Base-by-base conservation (phyloP, 2,329 filamentous ascomycete species). In the Ophioceras dolichostomum region DNA sequence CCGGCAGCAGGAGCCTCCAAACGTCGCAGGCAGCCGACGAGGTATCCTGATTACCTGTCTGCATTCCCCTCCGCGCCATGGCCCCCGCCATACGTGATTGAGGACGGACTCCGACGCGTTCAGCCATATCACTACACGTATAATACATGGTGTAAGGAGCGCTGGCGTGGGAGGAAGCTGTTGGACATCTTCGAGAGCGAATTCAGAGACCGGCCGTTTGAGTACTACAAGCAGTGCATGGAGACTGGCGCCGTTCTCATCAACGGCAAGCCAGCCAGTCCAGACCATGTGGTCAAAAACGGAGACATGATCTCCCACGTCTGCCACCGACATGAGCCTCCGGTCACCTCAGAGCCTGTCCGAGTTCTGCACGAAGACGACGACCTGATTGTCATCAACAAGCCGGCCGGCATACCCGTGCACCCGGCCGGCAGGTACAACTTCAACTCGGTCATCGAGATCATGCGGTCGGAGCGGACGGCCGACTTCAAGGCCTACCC, bases 381-480 rank as follows among this genome's bases (percentile, higher is more conserved):
- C 32, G 82, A 88, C 47, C 80, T 98, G 66, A 82, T 98, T 41
- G 88, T 96, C 43, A 94, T 98, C 56, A 87, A 95, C 63, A 98
- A 98, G 59, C 91, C 91, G 1, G 82, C 89, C 0, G 91, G 91
- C 6, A 79, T 98, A 29, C 91, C 91, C 0, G 91, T 98, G 0
- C 91, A 98, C 57, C 85, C 91, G 5, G 89, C 91, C 1, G 91
- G 91, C 5, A 78, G 91, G 34, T 98, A 98, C 65, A 87, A 89
- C 57, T 94, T 83, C 67, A 98, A 98, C 61, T 89, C 85, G 1
- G 74, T 98, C 32, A 73, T 94, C 28, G 88, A 96, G 64, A 94
- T 98, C 47, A 80, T 98, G 74, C 79, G 83, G 47, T 75, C 83
- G 3, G 83, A 94, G 52, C 65, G 76, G 27, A 66, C 70, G 0